phyloP scores from a whole-genome alignment of 805 yeast genomes.

The Wickerhamiella siamensis region DNA sequence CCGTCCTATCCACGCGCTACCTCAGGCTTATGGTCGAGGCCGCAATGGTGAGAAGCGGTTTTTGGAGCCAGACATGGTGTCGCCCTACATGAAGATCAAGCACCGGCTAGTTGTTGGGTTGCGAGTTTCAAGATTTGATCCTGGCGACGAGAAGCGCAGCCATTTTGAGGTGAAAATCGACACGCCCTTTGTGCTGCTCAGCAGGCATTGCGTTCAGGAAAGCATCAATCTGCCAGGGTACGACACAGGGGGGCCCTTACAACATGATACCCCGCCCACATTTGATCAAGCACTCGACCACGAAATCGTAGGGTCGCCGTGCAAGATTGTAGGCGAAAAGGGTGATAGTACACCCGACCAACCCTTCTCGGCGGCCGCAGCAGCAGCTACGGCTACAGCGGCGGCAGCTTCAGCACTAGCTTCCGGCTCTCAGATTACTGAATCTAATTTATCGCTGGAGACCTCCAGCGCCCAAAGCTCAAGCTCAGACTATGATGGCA shows the following conservation, averaged over 20 bases:
- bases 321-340: neutral
- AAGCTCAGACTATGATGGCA: neutral
- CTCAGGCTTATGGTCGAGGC: slow-evolving; percentile 17
- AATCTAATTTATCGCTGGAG: no score
- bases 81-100: slow-evolving; percentile 15
- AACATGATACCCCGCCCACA: slow-evolving; percentile 15
- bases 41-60: slow-evolving; percentile 18
- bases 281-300: slow-evolving; percentile 20
- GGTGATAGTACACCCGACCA: neutral
- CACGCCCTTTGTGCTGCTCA: slow-evolving; percentile 16
- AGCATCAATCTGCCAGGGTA: slow-evolving; percentile 22
- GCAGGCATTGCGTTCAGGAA: slow-evolving; percentile 20
- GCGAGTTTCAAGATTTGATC: slow-evolving; percentile 14
- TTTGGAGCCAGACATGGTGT: slow-evolving; percentile 17
- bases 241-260: neutral
- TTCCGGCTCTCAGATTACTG: neutral
- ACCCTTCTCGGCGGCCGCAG: neutral
- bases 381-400: neutral
- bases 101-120: slow-evolving; percentile 17
- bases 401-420: slow-evolving; percentile 1
- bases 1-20: slow-evolving; percentile 9
- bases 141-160: slow-evolving; percentile 7
- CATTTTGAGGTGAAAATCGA: slow-evolving; percentile 19
- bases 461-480: neutral
- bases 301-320: slow-evolving; percentile 12